A percentile compares a stretch with the other conserved stretches of the same genome.
phyloP scores from a whole-genome alignment of 164 flowering plant genomes.

The Sedum album region DNA sequence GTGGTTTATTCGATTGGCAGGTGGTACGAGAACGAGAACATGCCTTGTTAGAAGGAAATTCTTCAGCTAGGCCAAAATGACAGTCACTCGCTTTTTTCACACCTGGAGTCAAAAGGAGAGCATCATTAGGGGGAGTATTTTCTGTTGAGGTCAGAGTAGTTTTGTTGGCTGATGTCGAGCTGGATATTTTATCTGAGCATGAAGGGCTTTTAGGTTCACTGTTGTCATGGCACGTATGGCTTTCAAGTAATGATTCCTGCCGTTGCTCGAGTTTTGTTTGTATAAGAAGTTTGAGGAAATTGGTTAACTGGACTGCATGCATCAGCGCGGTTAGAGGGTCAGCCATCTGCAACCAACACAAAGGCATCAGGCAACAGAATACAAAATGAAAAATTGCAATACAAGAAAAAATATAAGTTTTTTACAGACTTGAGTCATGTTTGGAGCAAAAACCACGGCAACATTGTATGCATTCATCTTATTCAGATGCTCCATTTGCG shows the following conservation, averaged over 20 bases:
- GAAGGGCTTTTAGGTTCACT: conserved; percentile 23
- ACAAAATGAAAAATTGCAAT: background rate
- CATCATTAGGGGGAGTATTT: background rate
- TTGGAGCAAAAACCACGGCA: conserved; percentile 52
- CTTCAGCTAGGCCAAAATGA: background rate
- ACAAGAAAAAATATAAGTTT: background rate
- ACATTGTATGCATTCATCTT: conserved; percentile 50
- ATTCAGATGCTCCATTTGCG: conserved; percentile 34
- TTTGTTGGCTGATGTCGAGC: background rate
- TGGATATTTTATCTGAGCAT: background rate
- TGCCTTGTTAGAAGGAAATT: background rate
- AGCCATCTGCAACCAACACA: conserved; percentile 26
- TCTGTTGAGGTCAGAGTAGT: conserved; percentile 11
- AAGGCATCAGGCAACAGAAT: background rate
- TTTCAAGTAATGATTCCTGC: conserved; percentile 27
- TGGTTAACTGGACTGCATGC: conserved; percentile 78
- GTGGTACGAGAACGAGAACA: background rate
- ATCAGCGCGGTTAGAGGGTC: conserved; percentile 65
- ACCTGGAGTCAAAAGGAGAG: conserved; percentile 5
- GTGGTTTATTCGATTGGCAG: conserved; percentile 13
- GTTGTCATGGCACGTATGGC: conserved; percentile 18
- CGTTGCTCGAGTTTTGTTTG: conserved; percentile 42
- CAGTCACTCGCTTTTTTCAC: background rate
- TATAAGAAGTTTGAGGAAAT: conserved; percentile 58
- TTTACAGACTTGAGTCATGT: conserved; percentile 43